Evolutionary conservation across 257 asterid species (phyloP), one percentile per base, ranked within the genome.

Genomic region (Ilex asprella): DNA sequence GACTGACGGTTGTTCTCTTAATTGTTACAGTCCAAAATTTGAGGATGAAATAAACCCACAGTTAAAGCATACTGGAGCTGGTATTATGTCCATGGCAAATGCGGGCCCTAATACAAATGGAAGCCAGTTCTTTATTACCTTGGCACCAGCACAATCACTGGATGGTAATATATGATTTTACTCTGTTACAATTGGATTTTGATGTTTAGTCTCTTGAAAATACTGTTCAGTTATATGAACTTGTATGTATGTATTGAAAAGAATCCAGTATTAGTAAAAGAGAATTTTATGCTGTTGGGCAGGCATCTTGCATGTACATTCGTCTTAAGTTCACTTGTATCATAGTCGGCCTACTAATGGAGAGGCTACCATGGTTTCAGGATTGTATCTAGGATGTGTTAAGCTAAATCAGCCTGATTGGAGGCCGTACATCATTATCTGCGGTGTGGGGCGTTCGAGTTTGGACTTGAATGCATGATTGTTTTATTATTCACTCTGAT

Each of bases 41-140:
- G 99, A 89, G 2, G 99, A 93, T 56, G 99, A 93, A 85, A 82
- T 87, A 56, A 78, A 63, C 54, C 79, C 84, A 67, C 86, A 89
- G 73, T 75, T 93, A 73, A 93, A 93, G 84, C 97, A 93, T 72
- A 89, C 99, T 1, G 99, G 99, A 63, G 99, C 97, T 64, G 99
- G 99, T 51, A 84, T 93, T 74, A 46, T 93, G 76, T 93, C 96
- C 73, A 89, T 89, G 99, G 99, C 99, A 27, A 89, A 89, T 85
- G 99, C 99, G 60, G 99, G 99, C 63, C 96, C 99, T 11, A 84
- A 93, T 74, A 87, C 99, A 16, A 93, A 93, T 63, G 99, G 99
- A 39, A 93, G 99, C 79, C 99, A 93, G 78, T 93, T 93, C 78
- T 89, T 93, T 63, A 76, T 93, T 69, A 89, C 99, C 65, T 73